Conservation (phyloP, 345 rosid genomes). For the Dipteronia dyeriana region DNA sequence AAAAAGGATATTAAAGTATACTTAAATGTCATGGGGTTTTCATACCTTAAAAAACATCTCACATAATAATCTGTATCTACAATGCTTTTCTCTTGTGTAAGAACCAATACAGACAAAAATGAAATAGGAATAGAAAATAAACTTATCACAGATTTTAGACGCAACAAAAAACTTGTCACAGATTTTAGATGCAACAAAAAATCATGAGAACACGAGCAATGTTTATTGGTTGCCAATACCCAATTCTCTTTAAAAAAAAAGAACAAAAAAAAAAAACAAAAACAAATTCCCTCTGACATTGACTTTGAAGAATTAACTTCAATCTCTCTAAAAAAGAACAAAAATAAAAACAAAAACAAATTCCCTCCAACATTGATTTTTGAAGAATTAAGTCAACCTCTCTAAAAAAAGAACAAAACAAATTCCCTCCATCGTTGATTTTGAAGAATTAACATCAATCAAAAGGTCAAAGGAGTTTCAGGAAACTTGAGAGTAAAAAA, state of each 20-base stretch:
- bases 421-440: neutral
- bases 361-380: neutral
- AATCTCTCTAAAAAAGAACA: too few species aligned
- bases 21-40: too few species aligned
- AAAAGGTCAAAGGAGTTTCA: neutral
- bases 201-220: neutral
- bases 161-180: neutral
- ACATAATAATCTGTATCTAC: neutral
- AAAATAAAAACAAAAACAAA: too few species aligned
- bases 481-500: neutral
- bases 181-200: neutral
- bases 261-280: too few species aligned
- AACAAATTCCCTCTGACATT: neutral
- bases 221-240: neutral
- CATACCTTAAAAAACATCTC: neutral
- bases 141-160: neutral
- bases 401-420: too few species aligned
- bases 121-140: neutral
- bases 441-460: neutral
- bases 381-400: neutral
- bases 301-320: too few species aligned
- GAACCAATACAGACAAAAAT: neutral
- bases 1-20: too few species aligned
- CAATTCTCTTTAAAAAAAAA: too few species aligned
- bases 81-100: neutral